These are phyloP conservation scores for Tetrapyrgos nigripes DNA, from an alignment of 1,284 basidiomycete species.

Conservation along the genomic window DNA sequence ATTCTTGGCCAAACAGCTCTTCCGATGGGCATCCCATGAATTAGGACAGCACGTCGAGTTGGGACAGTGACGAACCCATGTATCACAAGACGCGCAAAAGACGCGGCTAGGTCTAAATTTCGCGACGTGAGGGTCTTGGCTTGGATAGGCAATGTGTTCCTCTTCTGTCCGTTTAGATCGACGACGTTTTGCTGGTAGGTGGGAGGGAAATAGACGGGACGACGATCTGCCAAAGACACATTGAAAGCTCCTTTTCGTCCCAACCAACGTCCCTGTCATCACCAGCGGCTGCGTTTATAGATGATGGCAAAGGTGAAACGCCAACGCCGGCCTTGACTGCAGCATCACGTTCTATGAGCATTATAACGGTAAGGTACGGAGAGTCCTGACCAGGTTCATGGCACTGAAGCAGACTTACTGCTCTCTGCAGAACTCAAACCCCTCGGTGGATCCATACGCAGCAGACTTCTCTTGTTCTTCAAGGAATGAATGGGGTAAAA, in stretches of 20 bases:
- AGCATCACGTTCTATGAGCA: slow-evolving; percentile 50
- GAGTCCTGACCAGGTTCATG: slow-evolving; percentile 40
- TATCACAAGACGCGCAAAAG: too few species aligned
- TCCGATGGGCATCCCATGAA: too few species aligned
- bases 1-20: too few species aligned
- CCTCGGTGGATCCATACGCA: slow-evolving; percentile 63
- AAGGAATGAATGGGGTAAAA: too few species aligned
- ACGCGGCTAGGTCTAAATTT: too few species aligned
- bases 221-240: slow-evolving; percentile 69
- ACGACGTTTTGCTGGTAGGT: slow-evolving; percentile 80
- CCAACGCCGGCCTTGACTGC: slow-evolving; percentile 15
- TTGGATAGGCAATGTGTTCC: too few species aligned
- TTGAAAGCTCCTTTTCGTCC: slow-evolving; percentile 48
- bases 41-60: too few species aligned
- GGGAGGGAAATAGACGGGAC: slow-evolving; percentile 82
- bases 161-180: slow-evolving; percentile 93
- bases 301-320: not conserved
- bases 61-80: too few species aligned
- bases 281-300: not conserved
- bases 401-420: slow-evolving; percentile 41
- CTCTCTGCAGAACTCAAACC: slow-evolving; percentile 54
- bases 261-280: slow-evolving; percentile 13
- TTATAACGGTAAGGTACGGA: slow-evolving; percentile 42
- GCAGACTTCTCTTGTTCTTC: slow-evolving; percentile 63
- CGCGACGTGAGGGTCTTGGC: too few species aligned